These are phyloP conservation scores for Clarireedia homoeocarpa DNA, from an alignment of 2,329 filamentous ascomycete species.

Conservation along the genomic window DNA sequence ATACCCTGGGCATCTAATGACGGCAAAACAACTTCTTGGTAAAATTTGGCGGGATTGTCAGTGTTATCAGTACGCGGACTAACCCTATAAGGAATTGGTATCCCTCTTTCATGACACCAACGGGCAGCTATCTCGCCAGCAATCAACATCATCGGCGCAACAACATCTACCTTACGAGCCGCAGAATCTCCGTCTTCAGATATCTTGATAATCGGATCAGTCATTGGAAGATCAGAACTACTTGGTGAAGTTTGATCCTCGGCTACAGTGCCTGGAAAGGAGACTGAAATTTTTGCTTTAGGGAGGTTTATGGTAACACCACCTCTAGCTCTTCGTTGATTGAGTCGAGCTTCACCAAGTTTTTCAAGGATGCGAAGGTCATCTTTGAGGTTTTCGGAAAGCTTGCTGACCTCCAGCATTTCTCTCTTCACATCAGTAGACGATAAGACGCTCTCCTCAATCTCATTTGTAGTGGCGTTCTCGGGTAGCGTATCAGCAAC, in stretches of 20 bases:
- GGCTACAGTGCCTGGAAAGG: conserved; percentile 14
- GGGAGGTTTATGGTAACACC: conserved; percentile 2
- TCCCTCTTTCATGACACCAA: conserved; percentile 50
- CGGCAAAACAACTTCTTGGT: conserved; percentile 17
- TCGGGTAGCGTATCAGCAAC: too few relatives aligned
- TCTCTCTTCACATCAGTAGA: conserved; percentile 30
- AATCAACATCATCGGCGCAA: conserved; percentile 45
- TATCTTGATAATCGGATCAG: background rate
- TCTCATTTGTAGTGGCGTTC: too few relatives aligned
- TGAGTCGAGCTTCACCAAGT: conserved; percentile 36
- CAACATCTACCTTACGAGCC: background rate
- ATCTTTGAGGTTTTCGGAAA: conserved; percentile 36
- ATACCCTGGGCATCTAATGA: conserved; percentile 13
- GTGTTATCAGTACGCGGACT: conserved; percentile 18
- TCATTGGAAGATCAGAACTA: background rate
- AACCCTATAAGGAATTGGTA: conserved; percentile 50
- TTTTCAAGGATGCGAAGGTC: conserved; percentile 41
- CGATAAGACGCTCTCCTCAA: background rate
- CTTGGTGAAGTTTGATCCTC: background rate
- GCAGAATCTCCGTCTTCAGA: background rate
- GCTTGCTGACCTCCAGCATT: conserved; percentile 35
- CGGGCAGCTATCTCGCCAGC: conserved; percentile 53
- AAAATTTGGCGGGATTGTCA: conserved; percentile 23
- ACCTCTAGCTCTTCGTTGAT: conserved; percentile 6
- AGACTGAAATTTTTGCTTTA: background rate